Percentiles rank a stretch among this genome's conserved stretches.
These are phyloP conservation scores for Heteromeles arbutifolia DNA, from an alignment of 306 rosid genomes.

Conservation along the genomic window DNA sequence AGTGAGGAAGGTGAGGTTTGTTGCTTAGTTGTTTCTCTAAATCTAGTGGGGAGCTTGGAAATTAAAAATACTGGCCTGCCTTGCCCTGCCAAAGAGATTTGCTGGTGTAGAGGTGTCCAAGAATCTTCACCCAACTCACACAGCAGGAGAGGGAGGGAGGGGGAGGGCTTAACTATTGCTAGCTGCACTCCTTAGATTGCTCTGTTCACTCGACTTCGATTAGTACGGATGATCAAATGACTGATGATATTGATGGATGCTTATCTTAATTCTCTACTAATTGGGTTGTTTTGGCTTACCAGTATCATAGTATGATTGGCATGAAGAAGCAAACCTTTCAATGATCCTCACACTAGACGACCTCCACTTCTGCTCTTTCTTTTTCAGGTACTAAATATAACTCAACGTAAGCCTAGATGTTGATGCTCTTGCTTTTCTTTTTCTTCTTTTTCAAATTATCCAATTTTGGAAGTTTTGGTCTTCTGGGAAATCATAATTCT, in stretches of 20 bases:
- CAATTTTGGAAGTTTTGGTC: background rate
- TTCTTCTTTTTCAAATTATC: background rate
- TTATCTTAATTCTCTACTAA: background rate
- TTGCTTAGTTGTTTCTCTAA: constrained; percentile 42
- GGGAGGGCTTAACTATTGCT: background rate
- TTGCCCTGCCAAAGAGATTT: constrained; percentile 45
- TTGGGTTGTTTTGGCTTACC: background rate
- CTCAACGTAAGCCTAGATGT: background rate
- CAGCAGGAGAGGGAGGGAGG: background rate
- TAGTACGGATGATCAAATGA: constrained; percentile 12
- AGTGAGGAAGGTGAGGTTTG: constrained; percentile 1
- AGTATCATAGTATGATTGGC: constrained; percentile 26
- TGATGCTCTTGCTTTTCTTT: background rate
- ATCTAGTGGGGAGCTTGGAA: background rate
- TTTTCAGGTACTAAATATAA: constrained; percentile 38
- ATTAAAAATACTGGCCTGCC: constrained; percentile 24
- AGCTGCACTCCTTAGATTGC: constrained; percentile 39
- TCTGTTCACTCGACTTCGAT: constrained; percentile 24
- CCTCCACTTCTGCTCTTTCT: constrained; percentile 36
- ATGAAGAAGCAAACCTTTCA: constrained; percentile 46
- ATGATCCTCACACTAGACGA: constrained; percentile 47
- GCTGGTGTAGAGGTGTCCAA: constrained; percentile 45
- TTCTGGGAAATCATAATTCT: background rate
- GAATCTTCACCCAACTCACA: constrained; percentile 39
- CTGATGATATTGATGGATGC: background rate